Percentiles rank a stretch among this genome's conserved stretches.
These are phyloP conservation scores for Pezicula neosporulosa DNA, from an alignment of 2,329 filamentous ascomycete genomes.

Conservation along the genomic window DNA sequence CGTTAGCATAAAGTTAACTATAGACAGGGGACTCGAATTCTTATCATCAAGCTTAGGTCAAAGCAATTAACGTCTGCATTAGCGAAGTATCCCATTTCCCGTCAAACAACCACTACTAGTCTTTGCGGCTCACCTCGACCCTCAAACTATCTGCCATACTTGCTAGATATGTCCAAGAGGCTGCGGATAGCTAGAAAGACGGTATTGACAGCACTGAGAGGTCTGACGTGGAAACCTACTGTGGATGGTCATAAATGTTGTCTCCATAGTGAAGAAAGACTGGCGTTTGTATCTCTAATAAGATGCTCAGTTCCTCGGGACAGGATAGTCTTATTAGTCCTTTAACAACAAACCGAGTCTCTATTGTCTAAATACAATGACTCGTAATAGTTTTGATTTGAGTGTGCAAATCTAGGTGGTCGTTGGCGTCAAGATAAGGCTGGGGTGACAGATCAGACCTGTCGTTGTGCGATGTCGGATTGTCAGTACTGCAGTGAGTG, in stretches of 20 bases:
- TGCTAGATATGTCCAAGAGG: no score
- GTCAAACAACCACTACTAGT: no score
- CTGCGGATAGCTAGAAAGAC: no score
- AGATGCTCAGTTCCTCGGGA: constrained; percentile 28
- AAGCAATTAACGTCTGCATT: no score
- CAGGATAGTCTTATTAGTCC: constrained; percentile 3
- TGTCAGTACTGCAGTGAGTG: neutral
- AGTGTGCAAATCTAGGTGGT: neutral
- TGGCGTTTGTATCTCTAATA: constrained; percentile 31
- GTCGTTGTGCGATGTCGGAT: neutral
- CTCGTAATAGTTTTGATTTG: neutral
- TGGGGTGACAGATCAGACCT: neutral
- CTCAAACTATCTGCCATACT: no score
- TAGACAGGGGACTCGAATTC: constrained; percentile 5
- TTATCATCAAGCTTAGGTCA: neutral
- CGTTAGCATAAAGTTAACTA: constrained; percentile 12
- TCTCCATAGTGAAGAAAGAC: constrained; percentile 58
- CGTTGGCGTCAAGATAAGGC: neutral
- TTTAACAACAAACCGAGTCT: neutral
- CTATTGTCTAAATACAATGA: neutral
- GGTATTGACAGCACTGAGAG: no score
- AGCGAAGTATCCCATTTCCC: no score
- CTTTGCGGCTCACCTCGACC: no score
- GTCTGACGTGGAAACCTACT: constrained; percentile 48
- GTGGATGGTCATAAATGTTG: constrained; percentile 89